Base-by-base conservation (phyloP, 306 rosid genomes). In the Canavalia ensiformis region DNA sequence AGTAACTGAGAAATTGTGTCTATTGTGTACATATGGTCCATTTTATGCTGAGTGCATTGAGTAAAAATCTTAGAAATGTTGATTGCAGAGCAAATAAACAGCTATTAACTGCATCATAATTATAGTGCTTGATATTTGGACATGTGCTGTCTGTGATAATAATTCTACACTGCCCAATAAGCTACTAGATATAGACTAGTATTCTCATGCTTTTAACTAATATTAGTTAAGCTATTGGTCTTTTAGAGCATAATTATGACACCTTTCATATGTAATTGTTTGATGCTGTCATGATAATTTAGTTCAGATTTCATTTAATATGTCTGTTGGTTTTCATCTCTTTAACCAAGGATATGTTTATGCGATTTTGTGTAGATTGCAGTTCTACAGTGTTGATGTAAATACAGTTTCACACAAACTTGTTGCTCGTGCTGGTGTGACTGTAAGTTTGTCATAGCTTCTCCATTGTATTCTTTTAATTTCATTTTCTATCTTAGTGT, bases 321-420 rank as follows among this genome's bases (percentile, higher is more conserved):
- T 76, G 42, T 73, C 51, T 34, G 39, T 46, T 44, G 74, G 76
- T 31, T n/a, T 62, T 67, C 65, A 45, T 58, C 75, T 72, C 52
- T 68, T 58, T 62, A 66, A 68, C 46, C 13, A 42, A 74, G 77
- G 59, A 59, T 50, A 34, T 69, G 12, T 71, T 77, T 54, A 57
- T 33, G 35, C 81, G 74, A 57, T 82, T 70, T 88, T 28, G 0
- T 90, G 91, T 54, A 95, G 99, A 50, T 81, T 91, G 90, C 84
- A 4, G 77, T 95, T 95, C 93, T 90, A 90, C 77, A 59, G 87
- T 46, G 84, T 95, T 62, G 94, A 95, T 75, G 99, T 95, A 71
- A 93, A 91, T 84, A 25, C 79, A 57, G 95, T 93, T 81, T 77
- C 93, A 44, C 94, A 90, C 88, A 93, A 85, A 89, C 95, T 95